Percentiles rank a stretch among this genome's conserved stretches.
phyloP scores from a whole-genome alignment of 257 asterid genomes.

The Handroanthus guayacan region DNA sequence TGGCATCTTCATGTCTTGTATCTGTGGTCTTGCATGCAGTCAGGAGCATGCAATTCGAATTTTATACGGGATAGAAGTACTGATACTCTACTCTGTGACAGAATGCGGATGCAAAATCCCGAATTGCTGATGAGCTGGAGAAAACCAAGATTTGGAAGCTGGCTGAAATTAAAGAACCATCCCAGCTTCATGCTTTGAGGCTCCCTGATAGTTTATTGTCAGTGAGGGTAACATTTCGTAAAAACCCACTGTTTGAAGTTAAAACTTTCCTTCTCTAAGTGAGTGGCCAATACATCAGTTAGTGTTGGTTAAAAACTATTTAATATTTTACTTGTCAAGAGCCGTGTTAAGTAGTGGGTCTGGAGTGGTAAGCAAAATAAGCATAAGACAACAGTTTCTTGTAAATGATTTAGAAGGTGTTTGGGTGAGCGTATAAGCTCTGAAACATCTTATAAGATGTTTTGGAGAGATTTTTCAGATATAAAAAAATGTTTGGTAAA shows the following conservation, averaged over 20 bases:
- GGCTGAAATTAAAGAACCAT: conserved; percentile 59
- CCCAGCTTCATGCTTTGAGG: conserved; percentile 59
- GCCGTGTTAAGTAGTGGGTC: no score
- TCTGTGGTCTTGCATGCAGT: neutral
- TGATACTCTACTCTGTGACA: conserved; percentile 35
- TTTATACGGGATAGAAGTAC: conserved; percentile 7
- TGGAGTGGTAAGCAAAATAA: neutral
- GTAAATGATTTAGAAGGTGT: neutral
- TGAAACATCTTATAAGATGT: no score
- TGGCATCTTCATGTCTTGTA: neutral
- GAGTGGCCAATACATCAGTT: neutral
- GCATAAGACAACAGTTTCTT: neutral
- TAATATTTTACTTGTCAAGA: neutral
- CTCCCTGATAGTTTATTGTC: conserved; percentile 62
- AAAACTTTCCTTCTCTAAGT: neutral
- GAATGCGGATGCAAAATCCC: conserved; percentile 57
- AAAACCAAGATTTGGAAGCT: conserved; percentile 64
- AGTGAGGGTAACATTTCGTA: conserved; percentile 51
- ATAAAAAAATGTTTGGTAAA: no score
- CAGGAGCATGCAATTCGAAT: neutral
- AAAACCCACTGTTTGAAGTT: conserved; percentile 13
- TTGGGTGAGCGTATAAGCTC: no score
- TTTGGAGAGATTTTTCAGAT: no score
- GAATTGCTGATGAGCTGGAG: conserved; percentile 57
- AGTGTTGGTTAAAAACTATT: neutral